Percentiles rank a stretch among this genome's conserved stretches.
Conservation (phyloP, 805 yeast genomes). For the Zygoascus biomembranicola region DNA sequence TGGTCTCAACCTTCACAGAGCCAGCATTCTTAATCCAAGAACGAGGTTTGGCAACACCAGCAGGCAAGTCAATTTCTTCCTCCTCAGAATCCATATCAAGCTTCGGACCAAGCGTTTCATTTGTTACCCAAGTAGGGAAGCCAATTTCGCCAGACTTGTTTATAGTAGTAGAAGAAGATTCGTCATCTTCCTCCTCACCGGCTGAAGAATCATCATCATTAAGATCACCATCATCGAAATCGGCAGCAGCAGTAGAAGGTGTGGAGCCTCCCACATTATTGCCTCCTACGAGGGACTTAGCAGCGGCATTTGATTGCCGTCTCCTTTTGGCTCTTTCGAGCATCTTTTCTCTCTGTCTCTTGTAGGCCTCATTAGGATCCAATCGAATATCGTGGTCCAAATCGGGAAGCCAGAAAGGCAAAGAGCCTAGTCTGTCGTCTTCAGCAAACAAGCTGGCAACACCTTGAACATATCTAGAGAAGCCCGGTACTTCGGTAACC, state of each 20-base stretch:
- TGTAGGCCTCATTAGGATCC: constrained; percentile 72
- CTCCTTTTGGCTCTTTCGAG: constrained; percentile 12
- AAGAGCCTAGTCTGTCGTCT: constrained; percentile 78
- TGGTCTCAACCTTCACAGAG: constrained; percentile 90
- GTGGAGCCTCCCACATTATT: neutral
- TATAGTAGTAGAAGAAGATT: neutral
- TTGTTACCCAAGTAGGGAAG: constrained; percentile 6
- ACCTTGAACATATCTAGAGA: constrained; percentile 90
- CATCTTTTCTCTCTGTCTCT: constrained; percentile 49
- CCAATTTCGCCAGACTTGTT: constrained; percentile 4
- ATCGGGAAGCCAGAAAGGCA: constrained; percentile 94
- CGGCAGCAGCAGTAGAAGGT: constrained; percentile 27
- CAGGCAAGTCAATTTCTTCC: constrained; percentile 77
- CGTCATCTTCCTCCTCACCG: constrained; percentile 17
- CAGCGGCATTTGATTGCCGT: neutral
- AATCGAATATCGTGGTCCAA: constrained; percentile 66
- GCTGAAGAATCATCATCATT: constrained; percentile 47
- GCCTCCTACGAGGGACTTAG: neutral
- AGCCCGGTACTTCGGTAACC: constrained; percentile 89
- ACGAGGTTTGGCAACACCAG: constrained; percentile 81
- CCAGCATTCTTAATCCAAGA: constrained; percentile 78
- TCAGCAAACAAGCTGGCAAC: constrained; percentile 80
- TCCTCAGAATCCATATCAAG: constrained; percentile 54
- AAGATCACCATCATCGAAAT: constrained; percentile 42
- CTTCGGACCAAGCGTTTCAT: constrained; percentile 7